A percentile compares a stretch with the other conserved stretches of the same genome.
phyloP scores from a whole-genome alignment of 345 rosid species.

The Ailanthus altissimus region DNA sequence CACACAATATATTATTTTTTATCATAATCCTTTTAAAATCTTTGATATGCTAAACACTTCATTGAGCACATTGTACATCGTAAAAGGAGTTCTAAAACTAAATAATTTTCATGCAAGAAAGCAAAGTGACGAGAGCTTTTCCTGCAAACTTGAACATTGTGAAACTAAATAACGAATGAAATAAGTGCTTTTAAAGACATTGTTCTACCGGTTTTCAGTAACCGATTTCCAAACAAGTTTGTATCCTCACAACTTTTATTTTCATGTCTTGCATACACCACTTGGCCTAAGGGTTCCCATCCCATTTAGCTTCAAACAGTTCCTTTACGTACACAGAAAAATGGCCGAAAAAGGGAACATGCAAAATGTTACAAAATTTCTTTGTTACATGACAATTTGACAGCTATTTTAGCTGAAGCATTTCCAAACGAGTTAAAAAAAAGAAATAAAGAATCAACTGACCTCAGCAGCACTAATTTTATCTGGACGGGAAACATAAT shows the following conservation, averaged over 20 bases:
- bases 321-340: not conserved
- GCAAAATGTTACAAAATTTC: not conserved
- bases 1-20: not conserved
- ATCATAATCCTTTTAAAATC: not conserved
- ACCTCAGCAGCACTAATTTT: slow-evolving; percentile 99
- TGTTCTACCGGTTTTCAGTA: not conserved
- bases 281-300: not conserved
- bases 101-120: not conserved
- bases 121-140: not conserved
- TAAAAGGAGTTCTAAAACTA: not conserved
- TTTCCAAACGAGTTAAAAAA: not conserved
- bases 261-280: not conserved
- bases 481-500: slow-evolving; percentile 97
- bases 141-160: not conserved
- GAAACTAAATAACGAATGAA: not conserved
- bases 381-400: not conserved
- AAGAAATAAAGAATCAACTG: slow-evolving; percentile 33
- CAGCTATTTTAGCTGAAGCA: not conserved
- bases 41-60: not conserved
- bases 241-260: not conserved
- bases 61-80: not conserved
- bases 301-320: not conserved
- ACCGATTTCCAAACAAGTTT: not conserved
- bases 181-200: not conserved
- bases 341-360: not conserved